Evolutionary conservation across 2,329 filamentous ascomycete species (phyloP).

Genomic region (Colletotrichum sp.): DNA sequence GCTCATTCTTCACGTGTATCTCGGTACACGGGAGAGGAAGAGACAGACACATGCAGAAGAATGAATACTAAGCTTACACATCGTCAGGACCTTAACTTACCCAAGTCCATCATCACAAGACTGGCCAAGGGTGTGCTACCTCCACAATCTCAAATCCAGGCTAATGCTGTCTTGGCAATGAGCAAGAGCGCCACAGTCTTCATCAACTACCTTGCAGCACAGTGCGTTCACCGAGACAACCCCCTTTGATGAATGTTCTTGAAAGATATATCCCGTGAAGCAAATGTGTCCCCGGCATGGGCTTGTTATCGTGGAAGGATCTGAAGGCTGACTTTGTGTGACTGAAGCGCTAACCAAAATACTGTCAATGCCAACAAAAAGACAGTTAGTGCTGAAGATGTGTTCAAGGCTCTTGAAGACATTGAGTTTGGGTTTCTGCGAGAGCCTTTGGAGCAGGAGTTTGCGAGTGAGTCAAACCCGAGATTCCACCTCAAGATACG

Average conservation of each 20-base stretch:
- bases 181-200: slow-evolving; percentile 85
- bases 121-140: slow-evolving; percentile 82
- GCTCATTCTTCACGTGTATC: no score
- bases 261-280: not conserved
- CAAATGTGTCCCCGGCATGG: not conserved
- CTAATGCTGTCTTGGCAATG: slow-evolving; percentile 79
- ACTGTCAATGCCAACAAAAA: slow-evolving; percentile 73
- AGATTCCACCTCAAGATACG: no score
- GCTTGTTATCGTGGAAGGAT: not conserved
- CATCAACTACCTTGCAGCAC: slow-evolving; percentile 77
- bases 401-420: slow-evolving; percentile 78
- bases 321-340: not conserved
- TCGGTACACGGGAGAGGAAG: no score
- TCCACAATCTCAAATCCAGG: slow-evolving; percentile 82
- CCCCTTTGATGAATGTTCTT: not conserved
- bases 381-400: slow-evolving; percentile 77
- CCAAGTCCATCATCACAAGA: slow-evolving; percentile 81
- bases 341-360: slow-evolving; percentile 72
- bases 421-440: slow-evolving; percentile 78
- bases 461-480: slow-evolving; percentile 63
- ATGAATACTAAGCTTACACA: no score
- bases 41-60: no score
- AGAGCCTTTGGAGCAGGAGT: slow-evolving; percentile 73
- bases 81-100: slow-evolving; percentile 72
- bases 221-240: slow-evolving; percentile 56